A percentile compares a stretch with the other conserved stretches of the same genome.
Conservation (phyloP, 352 stramenopile genomes). For the Phytopythium sindhum region DNA sequence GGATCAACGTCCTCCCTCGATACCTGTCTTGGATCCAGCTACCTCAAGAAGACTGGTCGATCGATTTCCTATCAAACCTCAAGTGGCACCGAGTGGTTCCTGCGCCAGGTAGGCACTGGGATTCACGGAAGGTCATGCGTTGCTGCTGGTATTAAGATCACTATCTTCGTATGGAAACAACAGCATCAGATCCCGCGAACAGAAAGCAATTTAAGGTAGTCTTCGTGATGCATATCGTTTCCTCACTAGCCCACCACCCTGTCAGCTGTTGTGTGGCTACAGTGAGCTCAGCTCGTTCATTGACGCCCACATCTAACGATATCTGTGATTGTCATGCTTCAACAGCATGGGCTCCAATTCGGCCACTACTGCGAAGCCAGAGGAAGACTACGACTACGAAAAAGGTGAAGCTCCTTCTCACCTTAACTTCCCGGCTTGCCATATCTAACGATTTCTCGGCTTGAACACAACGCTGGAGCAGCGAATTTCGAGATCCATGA, state of each 20-base stretch:
- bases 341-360: constrained; percentile 60
- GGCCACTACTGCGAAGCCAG: constrained; percentile 13
- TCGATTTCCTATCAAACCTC: constrained; percentile 74
- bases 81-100: constrained; percentile 80
- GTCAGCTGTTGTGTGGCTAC: no score
- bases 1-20: neutral
- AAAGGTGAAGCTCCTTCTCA: constrained; percentile 35
- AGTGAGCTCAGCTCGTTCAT: no score
- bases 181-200: constrained; percentile 66
- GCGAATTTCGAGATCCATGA: constrained; percentile 93
- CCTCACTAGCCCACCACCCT: constrained; percentile 20
- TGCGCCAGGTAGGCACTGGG: constrained; percentile 47
- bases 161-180: neutral
- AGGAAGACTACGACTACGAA: constrained; percentile 84
- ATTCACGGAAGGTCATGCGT: neutral
- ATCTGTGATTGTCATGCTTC: neutral
- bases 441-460: neutral
- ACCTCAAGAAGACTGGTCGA: constrained; percentile 66
- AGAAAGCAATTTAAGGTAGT: constrained; percentile 31
- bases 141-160: neutral
- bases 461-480: constrained; percentile 6
- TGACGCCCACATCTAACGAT: neutral
- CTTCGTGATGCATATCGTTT: neutral
- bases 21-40: constrained; percentile 22
- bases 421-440: neutral